Evolutionary conservation across 352 stramenopile species (phyloP).

Genomic region (Globisporangium uncinulatum): DNA sequence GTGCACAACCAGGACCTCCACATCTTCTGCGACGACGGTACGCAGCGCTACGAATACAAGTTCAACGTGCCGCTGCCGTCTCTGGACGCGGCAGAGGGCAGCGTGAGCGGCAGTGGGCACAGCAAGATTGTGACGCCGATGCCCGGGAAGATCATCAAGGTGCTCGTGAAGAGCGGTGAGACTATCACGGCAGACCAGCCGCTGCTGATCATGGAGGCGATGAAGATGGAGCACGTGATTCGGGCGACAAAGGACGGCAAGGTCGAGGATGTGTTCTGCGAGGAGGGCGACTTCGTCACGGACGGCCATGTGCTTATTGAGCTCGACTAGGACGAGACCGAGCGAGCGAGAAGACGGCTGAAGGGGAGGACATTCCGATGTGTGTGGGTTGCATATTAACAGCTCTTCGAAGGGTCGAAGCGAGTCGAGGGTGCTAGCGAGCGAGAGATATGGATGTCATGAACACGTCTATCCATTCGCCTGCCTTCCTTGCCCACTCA

Average conservation of each 20-base stretch:
- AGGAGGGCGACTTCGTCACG: slow-evolving; percentile 69
- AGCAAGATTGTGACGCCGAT: slow-evolving; percentile 88
- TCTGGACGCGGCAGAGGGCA: slow-evolving; percentile 23
- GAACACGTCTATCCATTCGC: neutral
- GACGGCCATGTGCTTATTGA: slow-evolving; percentile 73
- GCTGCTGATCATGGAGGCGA: slow-evolving; percentile 94
- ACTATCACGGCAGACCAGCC: slow-evolving; percentile 83
- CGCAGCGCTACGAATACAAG: slow-evolving; percentile 75
- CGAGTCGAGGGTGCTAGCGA: too few relatives aligned
- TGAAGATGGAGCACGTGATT: slow-evolving; percentile 96
- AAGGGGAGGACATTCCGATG: too few relatives aligned
- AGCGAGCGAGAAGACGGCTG: neutral
- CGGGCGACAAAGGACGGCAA: slow-evolving; percentile 64
- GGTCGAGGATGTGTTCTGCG: slow-evolving; percentile 66
- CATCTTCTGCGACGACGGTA: slow-evolving; percentile 73
- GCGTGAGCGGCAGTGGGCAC: slow-evolving; percentile 25
- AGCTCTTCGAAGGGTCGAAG: too few relatives aligned
- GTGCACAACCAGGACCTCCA: slow-evolving; percentile 65
- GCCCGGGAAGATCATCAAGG: slow-evolving; percentile 92
- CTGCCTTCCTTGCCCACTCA: neutral
- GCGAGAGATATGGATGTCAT: neutral
- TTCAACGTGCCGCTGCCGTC: slow-evolving; percentile 69
- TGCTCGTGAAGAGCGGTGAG: slow-evolving; percentile 87
- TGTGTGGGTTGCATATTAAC: too few relatives aligned
- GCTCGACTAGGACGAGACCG: slow-evolving; percentile 27